Percentiles rank a stretch among this genome's conserved stretches.
phyloP scores from a whole-genome alignment of 2,329 filamentous ascomycete genomes.

The Stachybotrys elegans region DNA sequence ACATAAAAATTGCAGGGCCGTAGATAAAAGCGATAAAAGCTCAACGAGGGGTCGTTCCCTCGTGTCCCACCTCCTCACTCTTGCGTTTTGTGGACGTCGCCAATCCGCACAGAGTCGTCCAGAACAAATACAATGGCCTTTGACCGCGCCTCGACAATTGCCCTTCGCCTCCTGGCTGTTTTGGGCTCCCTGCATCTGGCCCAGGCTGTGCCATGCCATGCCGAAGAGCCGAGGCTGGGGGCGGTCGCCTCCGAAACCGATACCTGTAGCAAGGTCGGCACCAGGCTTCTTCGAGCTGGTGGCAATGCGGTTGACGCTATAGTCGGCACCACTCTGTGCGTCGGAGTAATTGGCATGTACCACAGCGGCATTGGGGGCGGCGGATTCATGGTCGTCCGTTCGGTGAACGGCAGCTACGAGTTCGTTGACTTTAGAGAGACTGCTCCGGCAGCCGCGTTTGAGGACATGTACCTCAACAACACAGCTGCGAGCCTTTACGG shows the following conservation, averaged over 20 bases:
- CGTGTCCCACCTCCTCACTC: too few relatives aligned
- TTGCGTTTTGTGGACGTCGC: too few relatives aligned
- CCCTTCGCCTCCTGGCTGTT: neutral
- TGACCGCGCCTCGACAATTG: neutral
- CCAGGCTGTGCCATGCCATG: neutral
- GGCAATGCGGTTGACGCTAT: slow-evolving; percentile 65
- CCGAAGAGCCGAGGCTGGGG: slow-evolving; percentile 32
- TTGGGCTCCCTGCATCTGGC: neutral
- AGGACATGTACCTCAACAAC: slow-evolving; percentile 77
- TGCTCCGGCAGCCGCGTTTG: slow-evolving; percentile 70
- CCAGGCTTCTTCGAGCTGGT: slow-evolving; percentile 49
- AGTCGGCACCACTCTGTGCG: slow-evolving; percentile 59
- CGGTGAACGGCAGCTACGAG: slow-evolving; percentile 63
- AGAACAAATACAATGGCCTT: too few relatives aligned
- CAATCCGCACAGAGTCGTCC: too few relatives aligned
- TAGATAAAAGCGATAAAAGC: too few relatives aligned
- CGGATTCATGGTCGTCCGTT: slow-evolving; percentile 71
- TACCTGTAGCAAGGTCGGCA: slow-evolving; percentile 56
- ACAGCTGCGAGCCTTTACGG: slow-evolving; percentile 58
- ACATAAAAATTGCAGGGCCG: too few relatives aligned
- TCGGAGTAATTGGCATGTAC: slow-evolving; percentile 61
- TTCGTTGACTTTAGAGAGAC: slow-evolving; percentile 83
- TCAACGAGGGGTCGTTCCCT: too few relatives aligned
- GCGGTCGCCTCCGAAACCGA: slow-evolving; percentile 58
- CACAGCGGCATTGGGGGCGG: slow-evolving; percentile 71